A percentile compares a stretch with the other conserved stretches of the same genome.
These are phyloP conservation scores for Cystobasidiaceae sp. DNA, from an alignment of 1,284 basidiomycete species.

Conservation along the genomic window DNA sequence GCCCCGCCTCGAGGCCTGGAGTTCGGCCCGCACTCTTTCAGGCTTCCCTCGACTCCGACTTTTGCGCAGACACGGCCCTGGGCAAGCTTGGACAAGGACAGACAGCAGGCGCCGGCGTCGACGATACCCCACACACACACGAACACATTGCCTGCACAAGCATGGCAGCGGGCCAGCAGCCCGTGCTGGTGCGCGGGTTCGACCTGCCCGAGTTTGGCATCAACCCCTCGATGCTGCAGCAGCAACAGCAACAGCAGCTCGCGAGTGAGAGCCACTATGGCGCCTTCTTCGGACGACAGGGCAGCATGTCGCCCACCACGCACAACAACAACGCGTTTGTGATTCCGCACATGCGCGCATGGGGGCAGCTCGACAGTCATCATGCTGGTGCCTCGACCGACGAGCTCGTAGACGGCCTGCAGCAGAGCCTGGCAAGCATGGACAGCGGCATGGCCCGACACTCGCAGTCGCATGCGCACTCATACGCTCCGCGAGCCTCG, in stretches of 20 bases:
- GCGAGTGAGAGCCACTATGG: background rate
- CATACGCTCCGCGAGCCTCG: background rate
- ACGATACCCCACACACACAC: too few species aligned
- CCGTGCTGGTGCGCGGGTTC: constrained; percentile 8
- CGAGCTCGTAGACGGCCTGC: constrained; percentile 10
- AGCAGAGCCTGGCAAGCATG: constrained; percentile 23
- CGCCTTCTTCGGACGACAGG: background rate
- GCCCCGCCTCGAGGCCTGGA: too few species aligned
- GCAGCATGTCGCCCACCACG: background rate
- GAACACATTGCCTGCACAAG: background rate
- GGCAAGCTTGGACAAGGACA: too few species aligned
- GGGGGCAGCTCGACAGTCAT: constrained; percentile 3
- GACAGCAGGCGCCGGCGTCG: too few species aligned
- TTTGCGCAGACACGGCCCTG: too few species aligned
- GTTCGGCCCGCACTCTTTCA: background rate
- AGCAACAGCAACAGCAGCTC: background rate
- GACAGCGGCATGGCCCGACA: background rate
- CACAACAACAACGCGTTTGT: background rate
- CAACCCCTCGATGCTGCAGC: constrained; percentile 10
- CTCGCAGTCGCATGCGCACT: background rate
- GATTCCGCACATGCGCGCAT: background rate
- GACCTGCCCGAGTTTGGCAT: constrained; percentile 21
- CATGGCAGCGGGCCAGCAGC: constrained; percentile 10
- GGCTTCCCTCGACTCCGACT: background rate
- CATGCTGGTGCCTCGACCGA: constrained; percentile 2